Conservation (phyloP, 2,329 filamentous ascomycete species). For the Penicillium oxalicum region DNA sequence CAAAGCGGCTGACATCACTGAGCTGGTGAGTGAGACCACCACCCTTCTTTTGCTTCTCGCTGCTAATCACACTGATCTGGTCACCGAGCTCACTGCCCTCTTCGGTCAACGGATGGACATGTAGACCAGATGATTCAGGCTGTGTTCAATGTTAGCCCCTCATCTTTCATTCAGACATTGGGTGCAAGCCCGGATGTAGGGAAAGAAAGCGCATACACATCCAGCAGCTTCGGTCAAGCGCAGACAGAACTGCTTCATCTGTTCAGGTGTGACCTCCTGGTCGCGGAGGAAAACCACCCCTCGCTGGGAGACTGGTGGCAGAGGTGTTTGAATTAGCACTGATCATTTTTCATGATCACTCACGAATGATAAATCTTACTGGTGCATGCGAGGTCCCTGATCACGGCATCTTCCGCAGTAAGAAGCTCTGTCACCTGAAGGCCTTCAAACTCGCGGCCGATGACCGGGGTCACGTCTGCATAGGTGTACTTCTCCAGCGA, state of each 20-base stretch:
- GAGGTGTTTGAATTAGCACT: neutral
- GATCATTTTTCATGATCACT: neutral
- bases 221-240: slow-evolving; percentile 1
- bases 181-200: no score
- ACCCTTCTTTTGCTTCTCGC: slow-evolving; percentile 1
- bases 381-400: slow-evolving; percentile 1
- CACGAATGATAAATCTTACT: neutral
- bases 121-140: slow-evolving; percentile 1
- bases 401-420: neutral
- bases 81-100: slow-evolving; percentile 2
- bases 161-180: no score
- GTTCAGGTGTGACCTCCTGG: neutral
- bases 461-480: neutral
- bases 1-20: slow-evolving; percentile 1
- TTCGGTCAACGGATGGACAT: neutral
- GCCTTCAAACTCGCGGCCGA: slow-evolving; percentile 1
- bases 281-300: slow-evolving; percentile 3
- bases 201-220: neutral
- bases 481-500: neutral
- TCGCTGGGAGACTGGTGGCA: neutral
- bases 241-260: neutral
- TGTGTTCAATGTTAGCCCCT: neutral
- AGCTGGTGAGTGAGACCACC: slow-evolving; percentile 2
- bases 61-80: slow-evolving; percentile 2
- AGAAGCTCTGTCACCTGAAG: slow-evolving; percentile 1